These are phyloP conservation scores for Sphenostylis stenocarpa DNA, from an alignment of 306 rosid genomes.

Conservation along the genomic window DNA sequence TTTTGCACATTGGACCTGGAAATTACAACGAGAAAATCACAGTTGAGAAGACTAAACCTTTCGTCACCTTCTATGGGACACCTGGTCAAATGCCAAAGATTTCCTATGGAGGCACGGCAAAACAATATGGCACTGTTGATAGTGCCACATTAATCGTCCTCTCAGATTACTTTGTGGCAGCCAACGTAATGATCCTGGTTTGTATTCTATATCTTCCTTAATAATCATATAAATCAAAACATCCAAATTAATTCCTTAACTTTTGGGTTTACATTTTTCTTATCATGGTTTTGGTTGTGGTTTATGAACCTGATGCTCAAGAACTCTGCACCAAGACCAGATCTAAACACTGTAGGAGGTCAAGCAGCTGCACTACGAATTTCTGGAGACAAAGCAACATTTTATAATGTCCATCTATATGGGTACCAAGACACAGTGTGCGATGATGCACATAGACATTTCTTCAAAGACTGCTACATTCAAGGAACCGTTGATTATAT, in stretches of 20 bases:
- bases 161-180: not conserved
- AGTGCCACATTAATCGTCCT: slow-evolving; percentile 36
- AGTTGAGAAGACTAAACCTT: slow-evolving; percentile 46
- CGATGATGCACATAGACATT: slow-evolving; percentile 26
- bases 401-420: not conserved
- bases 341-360: not conserved
- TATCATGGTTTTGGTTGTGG: not conserved
- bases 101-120: slow-evolving; percentile 44
- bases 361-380: slow-evolving; percentile 32
- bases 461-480: slow-evolving; percentile 21
- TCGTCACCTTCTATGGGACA: slow-evolving; percentile 46
- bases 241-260: not conserved
- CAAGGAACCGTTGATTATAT: slow-evolving; percentile 30
- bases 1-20: slow-evolving; percentile 56
- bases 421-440: slow-evolving; percentile 32
- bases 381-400: slow-evolving; percentile 35
- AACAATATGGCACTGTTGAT: slow-evolving; percentile 49
- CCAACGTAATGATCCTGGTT: not conserved
- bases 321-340: slow-evolving; percentile 32
- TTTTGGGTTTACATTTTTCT: not conserved
- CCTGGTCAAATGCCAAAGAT: slow-evolving; percentile 42
- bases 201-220: not conserved
- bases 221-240: not conserved
- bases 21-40: slow-evolving; percentile 56
- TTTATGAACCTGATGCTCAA: not conserved